These are phyloP conservation scores for Alternaria novae-zelandiae DNA, from an alignment of 2,329 filamentous ascomycete species.

Conservation along the genomic window DNA sequence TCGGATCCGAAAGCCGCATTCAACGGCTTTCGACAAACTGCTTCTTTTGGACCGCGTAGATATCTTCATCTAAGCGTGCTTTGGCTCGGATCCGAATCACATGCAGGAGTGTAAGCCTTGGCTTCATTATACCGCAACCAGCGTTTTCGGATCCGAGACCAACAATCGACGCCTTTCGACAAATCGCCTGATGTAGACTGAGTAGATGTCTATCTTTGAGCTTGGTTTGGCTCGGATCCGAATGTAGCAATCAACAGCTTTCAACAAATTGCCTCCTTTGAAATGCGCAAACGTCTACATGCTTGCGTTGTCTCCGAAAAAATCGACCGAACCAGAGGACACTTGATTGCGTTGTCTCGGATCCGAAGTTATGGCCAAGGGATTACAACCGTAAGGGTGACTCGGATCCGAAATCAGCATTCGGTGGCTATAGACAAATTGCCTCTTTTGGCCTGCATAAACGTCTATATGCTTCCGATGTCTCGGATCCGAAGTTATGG, in stretches of 20 bases:
- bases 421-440: neutral
- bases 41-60: too few relatives aligned
- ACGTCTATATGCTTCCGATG: too few relatives aligned
- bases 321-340: too few relatives aligned
- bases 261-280: neutral
- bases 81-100: neutral
- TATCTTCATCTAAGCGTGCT: too few relatives aligned
- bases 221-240: neutral
- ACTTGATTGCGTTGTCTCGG: neutral
- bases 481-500: too few relatives aligned
- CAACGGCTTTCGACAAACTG: too few relatives aligned
- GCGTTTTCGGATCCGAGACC: neutral
- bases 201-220: neutral
- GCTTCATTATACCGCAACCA: neutral
- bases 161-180: neutral
- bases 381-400: neutral
- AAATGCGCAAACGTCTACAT: rapidly evolving
- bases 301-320: neutral
- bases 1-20: too few relatives aligned
- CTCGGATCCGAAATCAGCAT: neutral
- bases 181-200: neutral
- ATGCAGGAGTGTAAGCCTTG: neutral
- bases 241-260: neutral
- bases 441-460: too few relatives aligned
- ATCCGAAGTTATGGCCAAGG: neutral